phyloP scores from a whole-genome alignment of 2,329 filamentous ascomycete genomes.

The Trichoderma sp. region DNA sequence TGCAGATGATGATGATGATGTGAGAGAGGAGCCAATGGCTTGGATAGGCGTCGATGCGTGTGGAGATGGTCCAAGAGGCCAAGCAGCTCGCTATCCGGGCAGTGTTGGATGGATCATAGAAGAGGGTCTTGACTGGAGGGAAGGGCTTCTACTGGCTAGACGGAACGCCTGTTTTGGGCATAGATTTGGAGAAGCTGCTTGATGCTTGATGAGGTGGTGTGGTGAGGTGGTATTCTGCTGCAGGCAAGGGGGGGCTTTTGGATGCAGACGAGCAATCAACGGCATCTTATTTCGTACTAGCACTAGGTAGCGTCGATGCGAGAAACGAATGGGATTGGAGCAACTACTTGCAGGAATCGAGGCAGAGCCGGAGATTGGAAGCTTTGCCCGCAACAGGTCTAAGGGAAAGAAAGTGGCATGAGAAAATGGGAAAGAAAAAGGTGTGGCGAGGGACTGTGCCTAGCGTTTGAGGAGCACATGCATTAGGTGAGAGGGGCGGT shows the following conservation, averaged over 20 bases:
- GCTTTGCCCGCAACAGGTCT: neutral
- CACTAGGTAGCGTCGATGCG: neutral
- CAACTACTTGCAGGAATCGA: neutral
- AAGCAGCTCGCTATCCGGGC: constrained; percentile 7
- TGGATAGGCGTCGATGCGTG: constrained; percentile 7
- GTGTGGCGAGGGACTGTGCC: constrained; percentile 3
- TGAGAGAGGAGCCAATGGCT: constrained; percentile 8
- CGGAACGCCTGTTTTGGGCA: constrained; percentile 1
- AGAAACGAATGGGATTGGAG: neutral
- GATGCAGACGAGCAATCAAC: constrained; percentile 3
- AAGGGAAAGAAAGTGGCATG: neutral
- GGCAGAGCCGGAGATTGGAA: constrained; percentile 9
- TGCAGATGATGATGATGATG: constrained; percentile 2
- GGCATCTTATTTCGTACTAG: neutral
- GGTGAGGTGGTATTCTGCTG: constrained; percentile 15
- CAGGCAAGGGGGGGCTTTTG: neutral
- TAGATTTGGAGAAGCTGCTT: constrained; percentile 12
- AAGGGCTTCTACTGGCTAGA: neutral
- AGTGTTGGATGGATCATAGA: neutral
- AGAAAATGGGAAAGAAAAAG: neutral
- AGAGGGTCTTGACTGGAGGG: neutral
- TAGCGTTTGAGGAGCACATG: neutral
- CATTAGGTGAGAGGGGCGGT: neutral
- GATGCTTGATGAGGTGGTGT: constrained; percentile 14
- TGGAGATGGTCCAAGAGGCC: neutral